Percentiles rank a stretch among this genome's conserved stretches.
These are phyloP conservation scores for Ajuga chamaepitys DNA, from an alignment of 257 asterid species.

Conservation along the genomic window DNA sequence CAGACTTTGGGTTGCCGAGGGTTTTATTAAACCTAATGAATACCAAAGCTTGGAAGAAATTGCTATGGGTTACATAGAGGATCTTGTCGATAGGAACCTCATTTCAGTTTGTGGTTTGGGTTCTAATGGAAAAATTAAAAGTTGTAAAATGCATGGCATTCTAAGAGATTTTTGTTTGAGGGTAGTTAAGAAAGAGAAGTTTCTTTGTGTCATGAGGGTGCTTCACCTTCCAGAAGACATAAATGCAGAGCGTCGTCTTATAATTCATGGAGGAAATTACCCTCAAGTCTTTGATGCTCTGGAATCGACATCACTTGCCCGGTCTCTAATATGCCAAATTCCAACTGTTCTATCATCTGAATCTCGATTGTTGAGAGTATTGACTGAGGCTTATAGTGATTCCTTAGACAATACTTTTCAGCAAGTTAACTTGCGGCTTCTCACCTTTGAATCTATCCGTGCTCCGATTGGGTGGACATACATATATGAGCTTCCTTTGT, in stretches of 20 bases:
- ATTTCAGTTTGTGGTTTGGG: not conserved
- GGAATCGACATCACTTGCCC: not conserved
- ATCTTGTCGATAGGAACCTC: not conserved
- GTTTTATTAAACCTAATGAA: not conserved
- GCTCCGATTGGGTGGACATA: no score
- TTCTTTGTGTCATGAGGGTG: not conserved
- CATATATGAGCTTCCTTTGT: not conserved
- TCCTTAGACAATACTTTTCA: not conserved
- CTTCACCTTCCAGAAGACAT: not conserved
- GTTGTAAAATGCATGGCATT: not conserved
- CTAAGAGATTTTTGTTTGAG: not conserved
- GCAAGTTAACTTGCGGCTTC: not conserved
- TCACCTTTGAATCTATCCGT: not conserved
- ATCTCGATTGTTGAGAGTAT: not conserved
- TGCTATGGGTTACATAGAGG: not conserved
- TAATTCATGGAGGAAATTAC: not conserved
- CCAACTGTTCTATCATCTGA: not conserved
- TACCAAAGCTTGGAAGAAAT: not conserved
- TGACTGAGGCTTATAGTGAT: not conserved
- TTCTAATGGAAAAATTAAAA: not conserved
- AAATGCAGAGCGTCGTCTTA: not conserved
- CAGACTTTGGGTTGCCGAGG: conserved; percentile 1
- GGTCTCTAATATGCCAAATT: not conserved
- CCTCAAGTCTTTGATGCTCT: not conserved
- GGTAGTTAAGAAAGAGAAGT: not conserved